Percentiles rank a stretch among this genome's conserved stretches.
phyloP scores from a whole-genome alignment of 495 filamentous ascomycete genomes.

The Talaromyces ruber region DNA sequence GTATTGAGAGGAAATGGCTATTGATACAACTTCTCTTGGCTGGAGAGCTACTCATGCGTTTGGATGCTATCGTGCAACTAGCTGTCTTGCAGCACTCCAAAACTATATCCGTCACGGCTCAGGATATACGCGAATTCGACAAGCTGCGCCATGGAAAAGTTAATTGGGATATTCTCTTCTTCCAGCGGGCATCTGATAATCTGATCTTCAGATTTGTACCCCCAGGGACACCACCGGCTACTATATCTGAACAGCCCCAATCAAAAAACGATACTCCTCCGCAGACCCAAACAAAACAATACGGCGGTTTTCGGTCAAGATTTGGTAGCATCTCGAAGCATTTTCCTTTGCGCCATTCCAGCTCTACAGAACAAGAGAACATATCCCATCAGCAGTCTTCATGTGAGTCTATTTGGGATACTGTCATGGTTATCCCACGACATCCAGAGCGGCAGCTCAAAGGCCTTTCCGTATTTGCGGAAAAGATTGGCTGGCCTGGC shows the following conservation, averaged over 20 bases:
- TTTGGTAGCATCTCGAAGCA: conserved; percentile 18
- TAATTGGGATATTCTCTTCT: conserved; percentile 73
- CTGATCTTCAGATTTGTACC: conserved; percentile 36
- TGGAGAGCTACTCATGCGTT: conserved; percentile 65
- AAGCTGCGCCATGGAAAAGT: conserved; percentile 57
- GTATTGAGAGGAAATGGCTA: conserved; percentile 62
- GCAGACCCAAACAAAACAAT: not conserved
- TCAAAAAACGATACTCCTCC: conserved; percentile 3
- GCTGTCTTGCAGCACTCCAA: conserved; percentile 41
- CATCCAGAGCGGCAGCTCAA: conserved; percentile 37
- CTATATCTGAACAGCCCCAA: conserved; percentile 10
- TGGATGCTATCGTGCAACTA: conserved; percentile 57
- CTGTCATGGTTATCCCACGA: conserved; percentile 25
- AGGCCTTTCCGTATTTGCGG: conserved; percentile 41
- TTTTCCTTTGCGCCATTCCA: not conserved
- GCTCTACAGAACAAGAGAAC: not conserved
- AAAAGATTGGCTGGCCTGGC: conserved; percentile 42
- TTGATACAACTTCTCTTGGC: conserved; percentile 71
- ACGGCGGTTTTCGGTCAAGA: conserved; percentile 14
- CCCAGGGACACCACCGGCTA: conserved; percentile 5
- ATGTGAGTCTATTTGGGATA: conserved; percentile 26
- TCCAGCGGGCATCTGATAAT: conserved; percentile 68
- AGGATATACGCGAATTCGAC: conserved; percentile 57
- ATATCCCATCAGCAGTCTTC: conserved; percentile 6
- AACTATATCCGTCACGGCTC: conserved; percentile 38